Evolutionary conservation across 768 basidiomycete genomes (phyloP).

Genomic region (Xerocomellus amylosporus): DNA sequence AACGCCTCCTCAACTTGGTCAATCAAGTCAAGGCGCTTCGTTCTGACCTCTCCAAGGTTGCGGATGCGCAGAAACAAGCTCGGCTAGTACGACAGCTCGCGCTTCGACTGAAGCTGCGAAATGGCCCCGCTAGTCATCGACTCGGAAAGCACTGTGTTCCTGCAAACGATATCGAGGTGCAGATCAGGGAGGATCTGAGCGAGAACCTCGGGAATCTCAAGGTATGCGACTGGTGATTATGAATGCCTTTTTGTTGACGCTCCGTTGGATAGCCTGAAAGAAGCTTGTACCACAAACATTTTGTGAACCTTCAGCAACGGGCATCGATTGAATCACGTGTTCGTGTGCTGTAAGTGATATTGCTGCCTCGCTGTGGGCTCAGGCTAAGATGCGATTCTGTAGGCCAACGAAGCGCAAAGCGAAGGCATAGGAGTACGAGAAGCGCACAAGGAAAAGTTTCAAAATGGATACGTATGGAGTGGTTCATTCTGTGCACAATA

Average conservation of each 20-base stretch:
- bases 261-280: slow-evolving; percentile 73
- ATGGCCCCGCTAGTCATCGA: slow-evolving; percentile 68
- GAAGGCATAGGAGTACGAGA: slow-evolving; percentile 66
- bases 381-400: neutral
- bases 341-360: slow-evolving; percentile 58
- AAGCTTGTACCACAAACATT: slow-evolving; percentile 87
- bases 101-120: slow-evolving; percentile 49
- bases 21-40: slow-evolving; percentile 53
- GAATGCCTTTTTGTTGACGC: neutral
- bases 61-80: slow-evolving; percentile 38
- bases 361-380: slow-evolving; percentile 23
- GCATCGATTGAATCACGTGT: slow-evolving; percentile 86
- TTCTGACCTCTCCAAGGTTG: slow-evolving; percentile 36
- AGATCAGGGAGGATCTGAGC: slow-evolving; percentile 85
- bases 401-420: slow-evolving; percentile 35
- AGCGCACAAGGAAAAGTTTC: slow-evolving; percentile 77
- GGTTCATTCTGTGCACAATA: no score
- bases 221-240: slow-evolving; percentile 42
- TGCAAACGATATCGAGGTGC: slow-evolving; percentile 70
- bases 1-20: slow-evolving; percentile 60
- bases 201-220: slow-evolving; percentile 83
- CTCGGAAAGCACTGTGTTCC: slow-evolving; percentile 80
- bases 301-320: slow-evolving; percentile 82
- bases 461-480: slow-evolving; percentile 30
- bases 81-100: slow-evolving; percentile 40